Evolutionary conservation across 2,329 filamentous ascomycete genomes (phyloP), one percentile per base, ranked within the genome.

Genomic region (Botrytis paeoniae): DNA sequence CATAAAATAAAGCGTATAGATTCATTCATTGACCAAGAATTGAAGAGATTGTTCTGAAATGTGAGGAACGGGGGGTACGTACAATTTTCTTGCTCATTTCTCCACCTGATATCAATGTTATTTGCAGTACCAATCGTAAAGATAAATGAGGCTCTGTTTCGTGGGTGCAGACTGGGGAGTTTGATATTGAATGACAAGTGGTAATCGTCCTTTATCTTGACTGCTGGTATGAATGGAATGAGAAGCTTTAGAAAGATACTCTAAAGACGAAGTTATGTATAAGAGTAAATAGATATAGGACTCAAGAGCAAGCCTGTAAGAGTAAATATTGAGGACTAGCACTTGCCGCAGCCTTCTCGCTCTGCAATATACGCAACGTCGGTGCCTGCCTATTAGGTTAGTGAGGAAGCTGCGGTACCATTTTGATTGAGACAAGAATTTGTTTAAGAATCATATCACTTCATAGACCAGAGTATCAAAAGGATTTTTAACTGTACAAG

Each of bases 81-180:
- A 54, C n/a, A 8, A 18, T 12, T 7, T 29, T 0, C 0, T 54
- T 12, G n/a, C 6, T 14, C 12, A 7, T 2, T 29, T 3, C n/a
- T n/a, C n/a, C 3, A 29, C 51, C 51, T 18, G 25, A 54, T 18
- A 54, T 16, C n/a, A 29, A 29, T 16, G 2, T 54, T 54, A 54
- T 29, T 18, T 54, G 51, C 14, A 29, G 51, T 29, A 54, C 2
- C n/a, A 54, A 54, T 54, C n/a, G 12, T 18, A 16, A 29, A 29
- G n/a, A n/a, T 29, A 7, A 29, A 54, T n/a, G 51, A 54, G 25
- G 12, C 51, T 54, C 6, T 5, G 25, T 8, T 29, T 54, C 12
- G 12, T 54, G 51, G 14, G 14, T 29, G 5, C 14, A 18, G 25
- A 8, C 5, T 29, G 14, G 5, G 51, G 12, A 29, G 6, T 29